Evolutionary conservation across 2,329 filamentous ascomycete genomes (phyloP).

Genomic region (Alternaria gansuensis): DNA sequence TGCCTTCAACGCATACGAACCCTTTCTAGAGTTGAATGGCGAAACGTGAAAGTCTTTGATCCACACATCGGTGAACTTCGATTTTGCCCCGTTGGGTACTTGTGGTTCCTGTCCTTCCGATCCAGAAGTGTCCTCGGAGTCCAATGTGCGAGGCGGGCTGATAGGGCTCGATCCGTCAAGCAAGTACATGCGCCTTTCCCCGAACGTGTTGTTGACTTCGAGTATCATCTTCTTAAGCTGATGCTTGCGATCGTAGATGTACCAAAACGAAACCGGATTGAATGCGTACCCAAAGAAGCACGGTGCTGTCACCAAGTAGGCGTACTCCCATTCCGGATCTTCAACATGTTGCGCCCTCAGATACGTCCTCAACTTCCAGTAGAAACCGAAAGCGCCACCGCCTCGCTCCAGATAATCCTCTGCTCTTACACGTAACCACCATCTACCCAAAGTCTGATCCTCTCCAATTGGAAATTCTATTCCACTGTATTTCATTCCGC

Average conservation of each 20-base stretch:
- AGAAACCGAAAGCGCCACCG: conserved; percentile 61
- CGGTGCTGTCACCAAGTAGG: conserved; percentile 75
- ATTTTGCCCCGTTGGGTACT: conserved; percentile 17
- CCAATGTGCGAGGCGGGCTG: conserved; percentile 37
- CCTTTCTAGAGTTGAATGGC: conserved; percentile 70
- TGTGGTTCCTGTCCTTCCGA: conserved; percentile 16
- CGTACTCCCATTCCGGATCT: conserved; percentile 68
- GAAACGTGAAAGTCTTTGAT: conserved; percentile 80
- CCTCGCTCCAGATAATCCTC: conserved; percentile 70
- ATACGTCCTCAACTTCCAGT: conserved; percentile 69
- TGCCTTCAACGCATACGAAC: conserved; percentile 59
- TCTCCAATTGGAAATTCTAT: conserved; percentile 31
- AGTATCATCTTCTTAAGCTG: conserved; percentile 71
- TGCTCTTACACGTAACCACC: conserved; percentile 69
- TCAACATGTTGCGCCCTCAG: conserved; percentile 67
- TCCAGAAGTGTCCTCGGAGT: conserved; percentile 15
- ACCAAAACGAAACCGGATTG: conserved; percentile 82
- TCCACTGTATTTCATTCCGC: conserved; percentile 53
- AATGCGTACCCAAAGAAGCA: conserved; percentile 75
- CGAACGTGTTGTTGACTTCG: conserved; percentile 81
- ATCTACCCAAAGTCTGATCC: conserved; percentile 42
- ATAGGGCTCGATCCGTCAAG: conserved; percentile 55
- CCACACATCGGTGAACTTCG: conserved; percentile 63
- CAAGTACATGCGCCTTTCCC: conserved; percentile 73
- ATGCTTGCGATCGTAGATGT: conserved; percentile 70